Conservation (phyloP, 2,329 filamentous ascomycete genomes). For the Cladophialophora psammophila region DNA sequence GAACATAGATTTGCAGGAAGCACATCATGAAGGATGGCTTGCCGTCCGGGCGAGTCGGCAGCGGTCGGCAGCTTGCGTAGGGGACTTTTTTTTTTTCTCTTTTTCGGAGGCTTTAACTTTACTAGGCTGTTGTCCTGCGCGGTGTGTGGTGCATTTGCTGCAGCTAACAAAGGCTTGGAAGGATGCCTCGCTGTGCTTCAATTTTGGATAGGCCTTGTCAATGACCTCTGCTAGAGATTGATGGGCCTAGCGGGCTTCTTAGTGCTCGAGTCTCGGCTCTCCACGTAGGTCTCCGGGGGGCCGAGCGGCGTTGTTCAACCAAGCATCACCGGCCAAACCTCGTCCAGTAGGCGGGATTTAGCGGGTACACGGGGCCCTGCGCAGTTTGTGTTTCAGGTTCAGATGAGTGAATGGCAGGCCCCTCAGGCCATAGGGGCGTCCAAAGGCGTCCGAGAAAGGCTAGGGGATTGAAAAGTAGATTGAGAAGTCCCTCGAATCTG, state of each 20-base stretch:
- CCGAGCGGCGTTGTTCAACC: constrained; percentile 13
- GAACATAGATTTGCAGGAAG: constrained; percentile 14
- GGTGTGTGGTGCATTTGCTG: constrained; percentile 11
- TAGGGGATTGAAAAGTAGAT: not conserved
- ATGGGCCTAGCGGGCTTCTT: constrained; percentile 1
- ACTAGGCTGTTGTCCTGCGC: constrained; percentile 17
- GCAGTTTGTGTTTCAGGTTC: constrained; percentile 22
- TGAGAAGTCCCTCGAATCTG: constrained; percentile 2
- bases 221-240: not conserved
- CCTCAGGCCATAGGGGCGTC: constrained; percentile 6
- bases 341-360: constrained; percentile 10
- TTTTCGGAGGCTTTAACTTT: constrained; percentile 11
- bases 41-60: constrained; percentile 15
- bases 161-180: constrained; percentile 31
- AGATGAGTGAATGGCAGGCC: constrained; percentile 11
- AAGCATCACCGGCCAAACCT: constrained; percentile 2
- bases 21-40: constrained; percentile 26
- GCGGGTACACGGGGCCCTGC: constrained; percentile 8
- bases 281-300: constrained; percentile 16
- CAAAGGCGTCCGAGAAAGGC: not conserved
- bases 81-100: not conserved
- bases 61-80: constrained; percentile 11
- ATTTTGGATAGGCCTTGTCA: constrained; percentile 7
- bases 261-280: constrained; percentile 19
- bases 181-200: not conserved